Evolutionary conservation across 495 filamentous ascomycete genomes (phyloP), one percentile per base, ranked within the genome.

Genomic region (Xylaria venustula): DNA sequence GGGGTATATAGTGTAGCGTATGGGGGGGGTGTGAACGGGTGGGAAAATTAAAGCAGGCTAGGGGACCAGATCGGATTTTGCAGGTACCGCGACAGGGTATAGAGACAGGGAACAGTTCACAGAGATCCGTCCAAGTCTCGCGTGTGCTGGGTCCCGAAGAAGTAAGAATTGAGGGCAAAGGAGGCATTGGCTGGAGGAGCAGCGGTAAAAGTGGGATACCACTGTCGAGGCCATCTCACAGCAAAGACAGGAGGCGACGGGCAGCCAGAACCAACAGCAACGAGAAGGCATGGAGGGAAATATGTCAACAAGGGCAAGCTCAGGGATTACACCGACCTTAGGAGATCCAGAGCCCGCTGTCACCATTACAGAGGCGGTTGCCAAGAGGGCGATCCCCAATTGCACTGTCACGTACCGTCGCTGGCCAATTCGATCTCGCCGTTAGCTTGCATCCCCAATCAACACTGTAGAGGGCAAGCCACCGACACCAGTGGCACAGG

Each of bases 11-110:
- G 40, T 36, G 26, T 14, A 23, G 45, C 23, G 26, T 14, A 37
- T 22, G 49, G 54, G 37, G n/a, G 48, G 47, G 30, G 57, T 60
- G 57, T 60, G 58, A 61, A 54, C 58, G 41, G 49, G 58, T 61
- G 58, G 58, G 58, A 54, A 50, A 60, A 46, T 37, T 15, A 51
- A 50, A 60, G 26, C 25, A 54, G 58, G 50, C 58, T 61, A 61
- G 58, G n/a, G 57, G 41, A 52, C 36, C 58, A 53, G 58, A 61
- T 61, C 58, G 58, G 49, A 47, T 54, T 60, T 60, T 54, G 49
- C 58, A 61, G 58, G 42, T 61, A 50, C 58, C 50, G 58, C 42
- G 58, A 54, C 58, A 54, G 58, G 58, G 58, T 61, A 61, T 54
- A 32, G 25, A 28, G 58, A 30, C 58, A 61, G 58, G 58, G 58